phyloP scores from a whole-genome alignment of 345 rosid species.

The Gossypium thurberi region DNA sequence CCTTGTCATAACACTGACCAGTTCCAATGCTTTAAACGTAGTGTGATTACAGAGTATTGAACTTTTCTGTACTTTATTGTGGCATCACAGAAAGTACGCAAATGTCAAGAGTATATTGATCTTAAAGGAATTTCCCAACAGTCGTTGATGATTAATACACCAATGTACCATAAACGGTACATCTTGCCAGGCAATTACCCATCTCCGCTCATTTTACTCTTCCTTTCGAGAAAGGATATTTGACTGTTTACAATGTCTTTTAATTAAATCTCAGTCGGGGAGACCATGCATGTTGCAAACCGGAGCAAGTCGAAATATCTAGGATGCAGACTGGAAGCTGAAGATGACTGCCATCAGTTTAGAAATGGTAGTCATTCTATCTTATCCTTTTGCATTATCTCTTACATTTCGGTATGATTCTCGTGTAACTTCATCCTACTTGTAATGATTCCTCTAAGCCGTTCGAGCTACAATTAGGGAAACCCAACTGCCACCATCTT shows the following conservation, averaged over 20 bases:
- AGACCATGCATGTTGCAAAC: slow-evolving; percentile 57
- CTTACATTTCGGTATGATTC: background rate
- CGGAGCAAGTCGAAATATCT: slow-evolving; percentile 45
- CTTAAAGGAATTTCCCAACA: slow-evolving; percentile 82
- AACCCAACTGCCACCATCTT: slow-evolving; percentile 35
- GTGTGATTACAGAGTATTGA: background rate
- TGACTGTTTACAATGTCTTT: slow-evolving; percentile 5
- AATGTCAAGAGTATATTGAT: slow-evolving; percentile 81
- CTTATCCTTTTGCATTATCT: background rate
- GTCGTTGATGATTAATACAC: slow-evolving; percentile 68
- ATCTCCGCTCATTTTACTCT: background rate
- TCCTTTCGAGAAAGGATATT: background rate
- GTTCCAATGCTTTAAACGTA: background rate
- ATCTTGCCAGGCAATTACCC: slow-evolving; percentile 58
- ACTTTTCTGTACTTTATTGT: slow-evolving; percentile 3
- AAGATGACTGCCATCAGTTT: slow-evolving; percentile 70
- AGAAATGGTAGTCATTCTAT: slow-evolving; percentile 42
- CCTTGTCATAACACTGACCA: background rate
- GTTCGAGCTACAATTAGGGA: slow-evolving; percentile 71
- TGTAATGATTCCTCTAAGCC: slow-evolving; percentile 33
- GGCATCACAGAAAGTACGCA: slow-evolving; percentile 60
- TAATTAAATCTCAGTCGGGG: slow-evolving; percentile 51
- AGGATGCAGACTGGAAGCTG: slow-evolving; percentile 64
- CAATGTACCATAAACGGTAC: slow-evolving; percentile 78
- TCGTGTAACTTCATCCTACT: slow-evolving; percentile 22